Conservation (phyloP, 2,329 filamentous ascomycete genomes). For the Fusarium zealandicum region DNA sequence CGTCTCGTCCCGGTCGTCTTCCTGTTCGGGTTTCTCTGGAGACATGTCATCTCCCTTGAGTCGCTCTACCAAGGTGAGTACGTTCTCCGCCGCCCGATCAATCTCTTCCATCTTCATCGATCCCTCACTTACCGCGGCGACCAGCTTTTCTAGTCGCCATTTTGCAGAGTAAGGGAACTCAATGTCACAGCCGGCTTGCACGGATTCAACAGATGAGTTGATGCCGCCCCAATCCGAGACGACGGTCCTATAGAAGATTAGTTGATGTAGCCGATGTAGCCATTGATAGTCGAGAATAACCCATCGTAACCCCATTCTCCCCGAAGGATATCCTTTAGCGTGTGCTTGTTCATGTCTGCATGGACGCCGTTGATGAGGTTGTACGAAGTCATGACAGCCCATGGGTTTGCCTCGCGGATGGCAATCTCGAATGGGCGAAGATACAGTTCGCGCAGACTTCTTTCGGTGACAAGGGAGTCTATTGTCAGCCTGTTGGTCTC, state of each 20-base stretch:
- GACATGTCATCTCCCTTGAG: slow-evolving; percentile 67
- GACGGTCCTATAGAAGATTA: slow-evolving; percentile 52
- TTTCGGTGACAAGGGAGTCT: slow-evolving; percentile 69
- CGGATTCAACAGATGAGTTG: slow-evolving; percentile 63
- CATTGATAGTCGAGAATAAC: slow-evolving; percentile 43
- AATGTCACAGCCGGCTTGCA: slow-evolving; percentile 63
- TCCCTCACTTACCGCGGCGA: slow-evolving; percentile 59
- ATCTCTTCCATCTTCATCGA: slow-evolving; percentile 57
- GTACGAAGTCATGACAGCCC: slow-evolving; percentile 74
- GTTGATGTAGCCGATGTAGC: background rate
- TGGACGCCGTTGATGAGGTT: slow-evolving; percentile 71
- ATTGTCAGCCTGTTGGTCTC: slow-evolving; percentile 65
- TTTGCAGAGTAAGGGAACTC: slow-evolving; percentile 65
- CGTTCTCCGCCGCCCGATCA: slow-evolving; percentile 65
- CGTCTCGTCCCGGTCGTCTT: slow-evolving; percentile 64
- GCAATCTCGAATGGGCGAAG: slow-evolving; percentile 79
- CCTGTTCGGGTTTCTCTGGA: slow-evolving; percentile 62
- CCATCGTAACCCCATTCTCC: slow-evolving; percentile 70
- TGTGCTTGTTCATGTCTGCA: slow-evolving; percentile 60
- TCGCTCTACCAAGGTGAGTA: slow-evolving; percentile 65
- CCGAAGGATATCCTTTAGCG: slow-evolving; percentile 63
- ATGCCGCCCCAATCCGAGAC: slow-evolving; percentile 67
- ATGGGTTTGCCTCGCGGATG: slow-evolving; percentile 71
- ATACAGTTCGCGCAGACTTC: slow-evolving; percentile 73
- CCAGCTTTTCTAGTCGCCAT: slow-evolving; percentile 64